phyloP scores from a whole-genome alignment of 2,329 filamentous ascomycete genomes.

The Diplodia mutila region DNA sequence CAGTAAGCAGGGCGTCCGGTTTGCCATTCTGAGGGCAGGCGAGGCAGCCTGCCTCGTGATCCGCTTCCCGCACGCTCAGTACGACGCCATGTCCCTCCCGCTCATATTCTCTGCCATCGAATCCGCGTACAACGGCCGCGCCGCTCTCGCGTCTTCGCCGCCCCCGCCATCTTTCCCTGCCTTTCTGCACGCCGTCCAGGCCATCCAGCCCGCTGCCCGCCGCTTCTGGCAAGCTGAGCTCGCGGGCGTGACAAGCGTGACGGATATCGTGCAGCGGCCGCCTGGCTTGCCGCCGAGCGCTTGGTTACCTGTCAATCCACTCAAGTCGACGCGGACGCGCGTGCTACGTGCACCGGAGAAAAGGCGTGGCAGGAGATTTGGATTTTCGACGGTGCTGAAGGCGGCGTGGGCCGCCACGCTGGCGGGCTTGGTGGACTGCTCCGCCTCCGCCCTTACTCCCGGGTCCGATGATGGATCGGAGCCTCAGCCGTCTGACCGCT shows the following conservation, averaged over 20 bases:
- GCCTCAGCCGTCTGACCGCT: background rate
- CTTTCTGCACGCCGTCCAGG: constrained; percentile 1
- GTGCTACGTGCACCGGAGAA: no score
- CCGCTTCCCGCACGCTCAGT: constrained; percentile 34
- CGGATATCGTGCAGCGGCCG: background rate
- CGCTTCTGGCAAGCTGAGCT: background rate
- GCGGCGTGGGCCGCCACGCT: no score
- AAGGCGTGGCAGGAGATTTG: no score
- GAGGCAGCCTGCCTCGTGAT: constrained; percentile 37
- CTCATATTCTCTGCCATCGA: background rate
- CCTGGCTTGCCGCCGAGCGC: no score
- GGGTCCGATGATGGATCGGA: no score
- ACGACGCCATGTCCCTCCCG: background rate
- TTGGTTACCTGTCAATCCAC: no score
- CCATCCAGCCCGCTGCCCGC: constrained; percentile 26
- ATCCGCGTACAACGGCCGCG: background rate
- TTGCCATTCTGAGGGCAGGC: constrained; percentile 33
- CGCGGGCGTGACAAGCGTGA: background rate
- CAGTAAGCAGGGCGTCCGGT: constrained; percentile 34
- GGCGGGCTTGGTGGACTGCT: no score
- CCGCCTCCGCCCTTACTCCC: no score
- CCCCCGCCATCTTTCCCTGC: background rate
- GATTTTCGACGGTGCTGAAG: no score
- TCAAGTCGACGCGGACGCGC: no score
- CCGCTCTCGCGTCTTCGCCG: background rate